Evolutionary conservation across 805 yeast species (phyloP).

Genomic region (Starmerella apis): DNA sequence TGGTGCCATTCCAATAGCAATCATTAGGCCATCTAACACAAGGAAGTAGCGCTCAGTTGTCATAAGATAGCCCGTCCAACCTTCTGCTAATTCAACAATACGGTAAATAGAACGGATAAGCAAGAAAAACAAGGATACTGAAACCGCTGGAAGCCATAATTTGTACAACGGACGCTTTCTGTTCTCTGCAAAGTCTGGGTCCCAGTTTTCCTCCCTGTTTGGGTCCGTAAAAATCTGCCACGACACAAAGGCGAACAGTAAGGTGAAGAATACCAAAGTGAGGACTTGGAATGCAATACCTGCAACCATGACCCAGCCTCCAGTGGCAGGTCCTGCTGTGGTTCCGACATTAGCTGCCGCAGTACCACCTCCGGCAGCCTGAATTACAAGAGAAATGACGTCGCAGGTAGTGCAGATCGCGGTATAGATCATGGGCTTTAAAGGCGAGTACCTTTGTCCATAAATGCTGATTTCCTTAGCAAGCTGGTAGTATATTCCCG

Average conservation of each 20-base stretch:
- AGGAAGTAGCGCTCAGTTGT: conserved; percentile 50
- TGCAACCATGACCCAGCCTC: conserved; percentile 63
- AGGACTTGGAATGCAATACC: conserved; percentile 71
- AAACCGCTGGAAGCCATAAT: conserved; percentile 25
- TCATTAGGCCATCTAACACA: conserved; percentile 53
- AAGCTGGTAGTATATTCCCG: conserved; percentile 63
- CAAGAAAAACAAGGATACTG: conserved; percentile 41
- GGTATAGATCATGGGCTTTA: conserved; percentile 52
- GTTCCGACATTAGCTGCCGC: conserved; percentile 43
- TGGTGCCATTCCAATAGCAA: conserved; percentile 39
- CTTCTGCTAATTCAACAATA: conserved; percentile 58
- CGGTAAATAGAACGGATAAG: conserved; percentile 64
- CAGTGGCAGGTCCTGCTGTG: conserved; percentile 33
- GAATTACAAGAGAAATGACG: conserved; percentile 51
- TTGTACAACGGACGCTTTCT: conserved; percentile 24
- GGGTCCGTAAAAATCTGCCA: conserved; percentile 11
- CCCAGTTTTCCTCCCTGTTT: conserved; percentile 14
- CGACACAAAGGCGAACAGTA: conserved; percentile 40
- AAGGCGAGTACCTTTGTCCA: conserved; percentile 43
- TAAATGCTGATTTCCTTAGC: conserved; percentile 57
- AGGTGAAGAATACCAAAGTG: conserved; percentile 52
- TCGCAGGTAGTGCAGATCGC: conserved; percentile 59
- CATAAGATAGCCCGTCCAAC: conserved; percentile 60
- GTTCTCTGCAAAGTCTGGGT: conserved; percentile 18
- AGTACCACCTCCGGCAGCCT: conserved; percentile 65